phyloP scores from a whole-genome alignment of 177 flowering plant genomes.

The Vitis hybrid region DNA sequence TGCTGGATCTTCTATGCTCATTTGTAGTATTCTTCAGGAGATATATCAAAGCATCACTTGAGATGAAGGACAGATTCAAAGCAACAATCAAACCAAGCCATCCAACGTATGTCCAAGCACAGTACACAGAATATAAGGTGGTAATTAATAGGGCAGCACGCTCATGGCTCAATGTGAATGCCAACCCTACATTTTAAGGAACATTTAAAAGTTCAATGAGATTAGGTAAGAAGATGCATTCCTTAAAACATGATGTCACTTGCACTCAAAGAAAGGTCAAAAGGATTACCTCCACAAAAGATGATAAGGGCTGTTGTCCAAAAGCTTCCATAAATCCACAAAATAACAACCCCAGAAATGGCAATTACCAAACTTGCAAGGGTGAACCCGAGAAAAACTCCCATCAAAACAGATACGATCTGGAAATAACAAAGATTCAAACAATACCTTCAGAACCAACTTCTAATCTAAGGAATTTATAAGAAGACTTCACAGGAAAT shows the following conservation, averaged over 20 bases:
- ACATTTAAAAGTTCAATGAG: conserved; percentile 7
- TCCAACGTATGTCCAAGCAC: conserved; percentile 81
- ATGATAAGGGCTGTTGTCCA: conserved; percentile 72
- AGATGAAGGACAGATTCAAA: conserved; percentile 80
- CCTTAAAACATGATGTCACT: neutral
- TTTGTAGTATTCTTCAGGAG: conserved; percentile 59
- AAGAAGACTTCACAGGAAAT: too few species aligned
- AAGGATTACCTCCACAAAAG: conserved; percentile 59
- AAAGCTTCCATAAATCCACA: conserved; percentile 96
- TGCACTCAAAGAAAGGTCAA: conserved; percentile 11
- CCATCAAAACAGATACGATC: conserved; percentile 59
- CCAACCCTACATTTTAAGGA: conserved; percentile 63
- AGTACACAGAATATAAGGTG: conserved; percentile 70
- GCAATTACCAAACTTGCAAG: conserved; percentile 52
- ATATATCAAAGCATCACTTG: conserved; percentile 80
- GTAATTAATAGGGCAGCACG: conserved; percentile 64
- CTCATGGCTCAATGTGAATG: conserved; percentile 57
- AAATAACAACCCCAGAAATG: conserved; percentile 42
- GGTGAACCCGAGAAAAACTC: conserved; percentile 57
- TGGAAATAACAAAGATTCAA: conserved; percentile 24
- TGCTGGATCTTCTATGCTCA: conserved; percentile 45
- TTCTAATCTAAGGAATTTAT: too few species aligned
- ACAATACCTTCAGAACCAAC: too few species aligned
- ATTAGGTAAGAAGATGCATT: neutral
- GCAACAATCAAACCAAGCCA: conserved; percentile 80